A percentile compares a stretch with the other conserved stretches of the same genome.
Evolutionary conservation across 257 asterid species (phyloP).

Genomic region (Solanum commersonii): DNA sequence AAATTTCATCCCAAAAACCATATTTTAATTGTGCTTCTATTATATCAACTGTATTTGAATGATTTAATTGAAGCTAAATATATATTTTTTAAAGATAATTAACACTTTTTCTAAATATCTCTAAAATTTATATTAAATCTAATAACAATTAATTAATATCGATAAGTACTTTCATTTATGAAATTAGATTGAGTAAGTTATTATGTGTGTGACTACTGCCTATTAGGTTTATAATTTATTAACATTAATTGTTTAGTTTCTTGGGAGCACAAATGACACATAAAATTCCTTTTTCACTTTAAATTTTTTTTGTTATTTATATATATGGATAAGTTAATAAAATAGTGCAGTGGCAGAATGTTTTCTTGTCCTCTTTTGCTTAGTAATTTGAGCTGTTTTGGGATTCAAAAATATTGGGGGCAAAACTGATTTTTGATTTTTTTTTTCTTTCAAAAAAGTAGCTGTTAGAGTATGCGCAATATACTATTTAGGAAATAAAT

Average conservation of each 20-base stretch:
- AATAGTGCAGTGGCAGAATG: neutral
- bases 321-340: neutral
- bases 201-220: neutral
- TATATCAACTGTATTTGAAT: too few species aligned
- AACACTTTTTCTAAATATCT: fast-evolving
- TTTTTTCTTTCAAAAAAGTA: neutral
- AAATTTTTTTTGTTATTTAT: neutral
- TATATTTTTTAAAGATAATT: too few species aligned
- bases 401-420: neutral
- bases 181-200: neutral
- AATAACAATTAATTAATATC: too few species aligned
- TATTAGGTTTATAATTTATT: neutral
- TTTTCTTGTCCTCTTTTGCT: neutral
- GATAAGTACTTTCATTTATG: neutral
- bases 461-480: neutral
- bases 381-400: neutral
- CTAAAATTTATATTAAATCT: too few species aligned
- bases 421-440: neutral
- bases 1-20: too few species aligned
- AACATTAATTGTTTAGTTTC: neutral
- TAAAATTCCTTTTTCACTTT: neutral
- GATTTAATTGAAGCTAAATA: too few species aligned
- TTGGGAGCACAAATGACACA: neutral
- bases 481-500: too few species aligned
- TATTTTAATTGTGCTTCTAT: too few species aligned